Conservation (phyloP, 768 basidiomycete genomes). For the Amanita rimosa region DNA sequence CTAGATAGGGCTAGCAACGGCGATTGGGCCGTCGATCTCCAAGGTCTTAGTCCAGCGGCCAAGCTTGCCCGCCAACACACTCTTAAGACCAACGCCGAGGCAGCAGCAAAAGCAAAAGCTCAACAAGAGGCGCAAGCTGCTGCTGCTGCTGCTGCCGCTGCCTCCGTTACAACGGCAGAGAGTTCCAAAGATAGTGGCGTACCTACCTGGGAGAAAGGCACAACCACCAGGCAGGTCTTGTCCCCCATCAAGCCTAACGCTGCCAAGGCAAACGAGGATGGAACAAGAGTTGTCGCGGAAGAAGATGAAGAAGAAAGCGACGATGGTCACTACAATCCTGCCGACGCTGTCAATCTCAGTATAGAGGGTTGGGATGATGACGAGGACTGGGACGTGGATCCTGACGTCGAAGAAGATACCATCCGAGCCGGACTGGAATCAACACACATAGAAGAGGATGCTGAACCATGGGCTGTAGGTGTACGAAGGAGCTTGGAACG, state of each 20-base stretch:
- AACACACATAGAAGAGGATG: constrained; percentile 40
- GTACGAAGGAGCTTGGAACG: constrained; percentile 65
- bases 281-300: constrained; percentile 52
- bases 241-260: constrained; percentile 31
- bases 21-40: constrained; percentile 60
- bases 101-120: constrained; percentile 54
- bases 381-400: constrained; percentile 62
- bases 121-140: constrained; percentile 36
- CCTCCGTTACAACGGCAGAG: constrained; percentile 23
- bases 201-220: constrained; percentile 77
- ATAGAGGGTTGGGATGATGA: constrained; percentile 70
- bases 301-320: constrained; percentile 60
- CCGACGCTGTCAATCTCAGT: constrained; percentile 28
- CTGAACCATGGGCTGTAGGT: constrained; percentile 70
- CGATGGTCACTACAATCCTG: constrained; percentile 34
- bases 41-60: constrained; percentile 82
- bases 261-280: constrained; percentile 50
- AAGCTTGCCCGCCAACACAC: constrained; percentile 87
- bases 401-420: constrained; percentile 64
- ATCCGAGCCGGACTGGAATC: constrained; percentile 51
- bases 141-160: constrained; percentile 11
- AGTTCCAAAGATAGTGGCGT: constrained; percentile 25
- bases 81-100: constrained; percentile 76
- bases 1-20: constrained; percentile 47
- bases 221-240: constrained; percentile 44